Percentiles rank a stretch among this genome's conserved stretches.
Conservation (phyloP, 768 basidiomycete species). For the Leccinum incarnatum region DNA sequence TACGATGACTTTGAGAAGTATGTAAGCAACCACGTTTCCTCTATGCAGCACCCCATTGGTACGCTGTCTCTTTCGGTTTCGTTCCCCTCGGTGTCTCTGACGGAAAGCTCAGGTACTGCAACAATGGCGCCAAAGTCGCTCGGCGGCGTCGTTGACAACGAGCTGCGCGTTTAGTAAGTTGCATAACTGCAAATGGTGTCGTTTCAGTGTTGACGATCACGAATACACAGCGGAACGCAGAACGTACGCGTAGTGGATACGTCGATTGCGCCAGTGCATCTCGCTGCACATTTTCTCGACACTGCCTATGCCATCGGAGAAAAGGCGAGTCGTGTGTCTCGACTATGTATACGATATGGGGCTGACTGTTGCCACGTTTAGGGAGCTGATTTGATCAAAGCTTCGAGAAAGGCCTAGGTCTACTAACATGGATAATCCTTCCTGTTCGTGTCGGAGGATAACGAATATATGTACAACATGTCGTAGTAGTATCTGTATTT, state of each 20-base stretch:
- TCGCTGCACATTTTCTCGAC: slow-evolving; percentile 16
- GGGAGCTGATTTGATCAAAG: slow-evolving; percentile 15
- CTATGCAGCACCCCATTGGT: slow-evolving; percentile 17
- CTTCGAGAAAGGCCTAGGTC: background rate
- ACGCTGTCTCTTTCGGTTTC: background rate
- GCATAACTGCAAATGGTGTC: background rate
- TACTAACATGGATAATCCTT: background rate
- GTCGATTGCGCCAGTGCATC: slow-evolving; percentile 15
- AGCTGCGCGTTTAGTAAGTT: slow-evolving; percentile 17
- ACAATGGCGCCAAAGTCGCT: slow-evolving; percentile 18
- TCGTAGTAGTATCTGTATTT: background rate
- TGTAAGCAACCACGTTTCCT: background rate
- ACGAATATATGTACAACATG: background rate
- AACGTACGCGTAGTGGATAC: slow-evolving; percentile 18
- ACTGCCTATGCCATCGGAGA: slow-evolving; percentile 21
- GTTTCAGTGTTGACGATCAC: background rate
- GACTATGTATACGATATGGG: background rate
- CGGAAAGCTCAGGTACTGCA: slow-evolving; percentile 10
- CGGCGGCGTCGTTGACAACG: slow-evolving; percentile 17
- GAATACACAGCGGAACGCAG: slow-evolving; percentile 9
- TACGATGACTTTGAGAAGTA: slow-evolving; percentile 15
- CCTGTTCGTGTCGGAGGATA: background rate
- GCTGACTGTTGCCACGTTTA: background rate
- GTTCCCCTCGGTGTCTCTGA: background rate
- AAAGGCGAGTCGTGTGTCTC: slow-evolving; percentile 1